Evolutionary conservation across 106 monocot species (phyloP).

Genomic region (Vanilla planifolia): DNA sequence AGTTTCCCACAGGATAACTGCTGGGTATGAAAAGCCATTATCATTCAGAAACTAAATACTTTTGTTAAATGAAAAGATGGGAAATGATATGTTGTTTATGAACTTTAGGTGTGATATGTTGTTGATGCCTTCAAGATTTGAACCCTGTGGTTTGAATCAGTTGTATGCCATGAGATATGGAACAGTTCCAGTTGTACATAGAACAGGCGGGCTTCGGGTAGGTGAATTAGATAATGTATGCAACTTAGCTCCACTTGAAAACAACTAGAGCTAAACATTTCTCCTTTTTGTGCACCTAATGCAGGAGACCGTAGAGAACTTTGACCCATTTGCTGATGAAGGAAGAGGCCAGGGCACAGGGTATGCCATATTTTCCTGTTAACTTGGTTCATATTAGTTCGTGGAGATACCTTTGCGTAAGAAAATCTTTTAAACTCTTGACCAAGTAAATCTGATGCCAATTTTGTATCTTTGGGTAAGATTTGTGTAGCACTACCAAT

Average conservation of each 20-base stretch:
- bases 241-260: background rate
- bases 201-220: constrained; percentile 83
- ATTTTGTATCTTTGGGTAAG: too few species aligned
- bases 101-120: constrained; percentile 84
- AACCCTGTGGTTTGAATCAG: constrained; percentile 93
- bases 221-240: constrained; percentile 10
- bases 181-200: constrained; percentile 78
- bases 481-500: too few species aligned
- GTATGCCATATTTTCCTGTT: constrained; percentile 25
- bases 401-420: too few species aligned
- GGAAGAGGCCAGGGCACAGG: constrained; percentile 67
- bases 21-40: constrained; percentile 44
- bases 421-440: too few species aligned
- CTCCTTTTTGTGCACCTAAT: constrained; percentile 4
- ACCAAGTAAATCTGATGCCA: too few species aligned
- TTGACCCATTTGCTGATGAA: constrained; percentile 61
- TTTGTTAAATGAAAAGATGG: background rate
- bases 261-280: background rate
- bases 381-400: constrained; percentile 1
- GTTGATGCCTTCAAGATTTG: constrained; percentile 94
- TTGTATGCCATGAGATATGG: constrained; percentile 95
- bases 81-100: constrained; percentile 9
- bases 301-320: constrained; percentile 82
- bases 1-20: constrained; percentile 79
- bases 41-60: background rate